phyloP scores from a whole-genome alignment of 345 rosid genomes.

The Corchorus capsularis region DNA sequence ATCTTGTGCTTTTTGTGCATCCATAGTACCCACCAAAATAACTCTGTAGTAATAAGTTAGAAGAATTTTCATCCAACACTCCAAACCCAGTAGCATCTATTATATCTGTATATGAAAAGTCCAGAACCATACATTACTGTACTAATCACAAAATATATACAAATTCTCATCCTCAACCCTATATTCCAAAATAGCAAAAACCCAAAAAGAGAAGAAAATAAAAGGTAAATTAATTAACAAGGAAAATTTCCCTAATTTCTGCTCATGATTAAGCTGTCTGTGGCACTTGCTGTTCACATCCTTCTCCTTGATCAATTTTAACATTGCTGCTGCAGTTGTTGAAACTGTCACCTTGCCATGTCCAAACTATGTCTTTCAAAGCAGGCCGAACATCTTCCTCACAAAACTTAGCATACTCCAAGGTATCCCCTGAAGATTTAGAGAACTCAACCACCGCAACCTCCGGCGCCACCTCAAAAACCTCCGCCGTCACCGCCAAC shows the following conservation, averaged over 20 bases:
- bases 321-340: not conserved
- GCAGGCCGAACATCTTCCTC: constrained; percentile 76
- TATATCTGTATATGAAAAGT: not conserved
- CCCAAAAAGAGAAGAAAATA: too few species aligned
- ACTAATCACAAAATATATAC: not conserved
- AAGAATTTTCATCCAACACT: not conserved
- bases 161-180: not conserved
- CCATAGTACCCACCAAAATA: not conserved
- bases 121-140: constrained; percentile 11
- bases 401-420: constrained; percentile 56
- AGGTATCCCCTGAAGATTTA: constrained; percentile 60
- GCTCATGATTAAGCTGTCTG: not conserved
- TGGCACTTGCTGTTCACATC: not conserved
- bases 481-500: constrained; percentile 60
- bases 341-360: constrained; percentile 27
- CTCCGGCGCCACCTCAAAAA: constrained; percentile 64
- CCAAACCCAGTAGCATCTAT: not conserved
- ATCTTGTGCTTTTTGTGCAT: not conserved
- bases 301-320: not conserved
- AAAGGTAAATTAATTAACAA: not conserved
- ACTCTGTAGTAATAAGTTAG: not conserved
- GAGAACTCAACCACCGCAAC: constrained; percentile 69
- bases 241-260: not conserved
- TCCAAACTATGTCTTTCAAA: constrained; percentile 79
- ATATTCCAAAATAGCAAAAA: not conserved